Evolutionary conservation across 2,329 filamentous ascomycete species (phyloP).

Genomic region (Xylaria sp.): DNA sequence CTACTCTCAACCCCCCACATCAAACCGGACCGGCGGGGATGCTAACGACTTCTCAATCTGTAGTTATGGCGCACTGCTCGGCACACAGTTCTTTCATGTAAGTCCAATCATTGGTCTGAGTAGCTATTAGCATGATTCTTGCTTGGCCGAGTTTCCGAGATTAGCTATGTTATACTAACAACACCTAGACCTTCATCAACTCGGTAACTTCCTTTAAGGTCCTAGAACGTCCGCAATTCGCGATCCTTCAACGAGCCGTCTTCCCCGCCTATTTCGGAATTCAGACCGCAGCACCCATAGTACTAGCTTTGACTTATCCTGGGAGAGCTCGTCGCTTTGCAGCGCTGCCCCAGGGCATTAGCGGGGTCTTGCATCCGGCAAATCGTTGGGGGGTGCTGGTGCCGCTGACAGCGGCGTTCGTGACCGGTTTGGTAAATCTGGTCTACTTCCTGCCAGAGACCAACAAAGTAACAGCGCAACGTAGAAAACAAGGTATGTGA

Average conservation of each 20-base stretch:
- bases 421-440: constrained; percentile 77
- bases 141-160: not conserved
- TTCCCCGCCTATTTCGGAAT: constrained; percentile 92
- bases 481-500: constrained; percentile 79
- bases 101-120: constrained; percentile 33
- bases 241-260: constrained; percentile 78
- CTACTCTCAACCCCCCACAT: constrained; percentile 32
- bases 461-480: constrained; percentile 75
- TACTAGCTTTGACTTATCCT: constrained; percentile 84
- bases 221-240: constrained; percentile 83
- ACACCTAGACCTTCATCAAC: constrained; percentile 74
- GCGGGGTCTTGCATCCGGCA: constrained; percentile 66
- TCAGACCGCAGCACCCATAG: constrained; percentile 77
- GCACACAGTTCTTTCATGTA: constrained; percentile 87
- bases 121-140: not conserved
- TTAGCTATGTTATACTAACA: constrained; percentile 8
- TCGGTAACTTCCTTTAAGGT: constrained; percentile 79
- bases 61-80: constrained; percentile 89
- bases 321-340: constrained; percentile 49
- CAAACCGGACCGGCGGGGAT: constrained; percentile 34
- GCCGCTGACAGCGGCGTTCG: constrained; percentile 75
- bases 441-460: constrained; percentile 79
- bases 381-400: constrained; percentile 72
- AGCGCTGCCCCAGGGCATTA: constrained; percentile 54
- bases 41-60: constrained; percentile 21